Evolutionary conservation across 2,329 filamentous ascomycete genomes (phyloP).

Genomic region (Fusarium sp.): DNA sequence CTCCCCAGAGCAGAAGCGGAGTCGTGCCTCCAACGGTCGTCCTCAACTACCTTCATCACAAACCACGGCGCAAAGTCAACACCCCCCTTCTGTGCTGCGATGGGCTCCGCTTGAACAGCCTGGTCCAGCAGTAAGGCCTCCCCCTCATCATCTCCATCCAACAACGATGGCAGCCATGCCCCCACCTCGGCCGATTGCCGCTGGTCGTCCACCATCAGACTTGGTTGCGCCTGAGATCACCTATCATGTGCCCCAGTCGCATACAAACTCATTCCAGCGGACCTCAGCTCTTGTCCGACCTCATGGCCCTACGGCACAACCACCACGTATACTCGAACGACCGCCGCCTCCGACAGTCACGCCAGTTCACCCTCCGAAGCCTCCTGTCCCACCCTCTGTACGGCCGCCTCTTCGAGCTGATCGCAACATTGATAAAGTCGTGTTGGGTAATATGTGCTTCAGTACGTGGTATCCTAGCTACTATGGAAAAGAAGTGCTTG

Average conservation of each 20-base stretch:
- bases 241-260: conserved; percentile 52
- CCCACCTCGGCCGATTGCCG: conserved; percentile 13
- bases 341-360: conserved; percentile 46
- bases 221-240: conserved; percentile 55
- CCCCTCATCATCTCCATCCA: background rate
- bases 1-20: conserved; percentile 36
- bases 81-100: conserved; percentile 36
- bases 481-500: conserved; percentile 78
- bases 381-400: conserved; percentile 40
- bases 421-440: conserved; percentile 87
- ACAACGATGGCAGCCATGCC: conserved; percentile 40
- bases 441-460: conserved; percentile 85
- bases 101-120: conserved; percentile 42
- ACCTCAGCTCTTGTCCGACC: conserved; percentile 49
- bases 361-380: conserved; percentile 51
- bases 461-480: conserved; percentile 94
- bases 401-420: conserved; percentile 59
- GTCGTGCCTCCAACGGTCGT: conserved; percentile 23
- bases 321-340: conserved; percentile 46
- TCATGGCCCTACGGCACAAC: conserved; percentile 48
- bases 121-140: conserved; percentile 26
- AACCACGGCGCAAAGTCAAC: conserved; percentile 10
- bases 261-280: conserved; percentile 37
- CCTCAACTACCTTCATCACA: conserved; percentile 17
- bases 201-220: conserved; percentile 46